Conservation (phyloP, 2,329 filamentous ascomycete genomes). For the Trichoderma gracile region DNA sequence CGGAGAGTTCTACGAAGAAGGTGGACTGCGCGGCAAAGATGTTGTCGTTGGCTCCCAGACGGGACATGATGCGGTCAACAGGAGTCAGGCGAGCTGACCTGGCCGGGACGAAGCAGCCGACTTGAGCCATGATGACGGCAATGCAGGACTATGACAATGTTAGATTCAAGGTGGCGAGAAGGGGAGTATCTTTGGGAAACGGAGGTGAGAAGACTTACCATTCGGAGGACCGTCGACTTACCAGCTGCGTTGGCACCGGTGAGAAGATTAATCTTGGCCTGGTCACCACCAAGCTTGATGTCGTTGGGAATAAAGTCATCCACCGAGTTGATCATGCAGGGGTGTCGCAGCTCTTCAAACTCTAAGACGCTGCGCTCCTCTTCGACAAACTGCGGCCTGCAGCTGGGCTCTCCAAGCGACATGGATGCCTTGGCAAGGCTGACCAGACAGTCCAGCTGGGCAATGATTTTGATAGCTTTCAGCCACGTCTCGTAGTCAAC, state of each 20-base stretch:
- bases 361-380: conserved; percentile 84
- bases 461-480: conserved; percentile 82
- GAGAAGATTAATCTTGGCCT: conserved; percentile 82
- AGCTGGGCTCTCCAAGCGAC: conserved; percentile 81
- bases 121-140: conserved; percentile 95
- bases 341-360: conserved; percentile 88
- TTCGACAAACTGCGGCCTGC: conserved; percentile 84
- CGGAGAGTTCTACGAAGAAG: conserved; percentile 95
- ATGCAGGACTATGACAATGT: conserved; percentile 69
- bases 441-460: conserved; percentile 92
- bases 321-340: conserved; percentile 87
- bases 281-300: conserved; percentile 77
- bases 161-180: conserved; percentile 27
- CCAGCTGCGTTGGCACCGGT: conserved; percentile 97
- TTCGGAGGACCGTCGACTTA: conserved; percentile 93
- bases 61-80: conserved; percentile 97
- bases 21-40: conserved; percentile 98
- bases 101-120: conserved; percentile 90
- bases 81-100: conserved; percentile 81
- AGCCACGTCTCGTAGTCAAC: conserved; percentile 84
- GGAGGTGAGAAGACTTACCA: conserved; percentile 59
- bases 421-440: conserved; percentile 87
- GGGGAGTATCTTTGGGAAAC: not conserved
- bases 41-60: conserved; percentile 95
- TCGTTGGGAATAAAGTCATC: conserved; percentile 97